Conservation (phyloP, 305 asterid species). For the Ilex paraguariensis region DNA sequence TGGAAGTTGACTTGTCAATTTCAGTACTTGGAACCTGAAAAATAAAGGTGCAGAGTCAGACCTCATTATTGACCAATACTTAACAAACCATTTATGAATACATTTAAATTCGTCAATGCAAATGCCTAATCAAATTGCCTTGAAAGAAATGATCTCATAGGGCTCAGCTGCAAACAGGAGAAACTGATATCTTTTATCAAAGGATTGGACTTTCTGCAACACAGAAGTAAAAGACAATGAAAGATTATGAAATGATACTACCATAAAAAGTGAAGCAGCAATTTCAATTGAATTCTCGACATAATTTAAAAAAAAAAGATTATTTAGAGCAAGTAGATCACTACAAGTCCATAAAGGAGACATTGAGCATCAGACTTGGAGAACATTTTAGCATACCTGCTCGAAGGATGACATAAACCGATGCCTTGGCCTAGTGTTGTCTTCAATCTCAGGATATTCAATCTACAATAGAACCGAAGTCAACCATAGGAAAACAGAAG, state of each 20-base stretch:
- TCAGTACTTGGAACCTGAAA: slow-evolving; percentile 94
- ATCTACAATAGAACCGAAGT: slow-evolving; percentile 42
- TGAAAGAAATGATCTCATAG: slow-evolving; percentile 79
- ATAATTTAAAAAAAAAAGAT: too few relatives aligned
- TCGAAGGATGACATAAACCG: slow-evolving; percentile 97
- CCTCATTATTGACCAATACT: too few relatives aligned
- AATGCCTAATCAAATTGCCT: slow-evolving; percentile 38
- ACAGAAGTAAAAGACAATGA: neutral
- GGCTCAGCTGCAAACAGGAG: slow-evolving; percentile 95
- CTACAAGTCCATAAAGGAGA: too few relatives aligned
- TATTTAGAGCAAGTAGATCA: too few relatives aligned
- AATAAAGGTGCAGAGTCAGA: slow-evolving; percentile 7
- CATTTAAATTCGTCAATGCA: too few relatives aligned
- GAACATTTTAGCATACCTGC: slow-evolving; percentile 44
- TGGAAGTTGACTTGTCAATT: slow-evolving; percentile 94
- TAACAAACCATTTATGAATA: too few relatives aligned
- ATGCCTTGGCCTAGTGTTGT: slow-evolving; percentile 93
- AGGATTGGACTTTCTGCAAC: slow-evolving; percentile 71
- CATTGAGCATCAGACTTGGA: too few relatives aligned
- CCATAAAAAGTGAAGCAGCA: too few relatives aligned
- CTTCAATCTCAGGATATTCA: slow-evolving; percentile 92
- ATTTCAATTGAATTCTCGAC: too few relatives aligned
- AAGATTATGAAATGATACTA: too few relatives aligned
- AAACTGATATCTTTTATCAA: slow-evolving; percentile 82
- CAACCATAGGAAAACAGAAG: neutral